These are phyloP conservation scores for Saccharomyces hybrid DNA, from an alignment of 1,139 yeast species.

Conservation along the genomic window DNA sequence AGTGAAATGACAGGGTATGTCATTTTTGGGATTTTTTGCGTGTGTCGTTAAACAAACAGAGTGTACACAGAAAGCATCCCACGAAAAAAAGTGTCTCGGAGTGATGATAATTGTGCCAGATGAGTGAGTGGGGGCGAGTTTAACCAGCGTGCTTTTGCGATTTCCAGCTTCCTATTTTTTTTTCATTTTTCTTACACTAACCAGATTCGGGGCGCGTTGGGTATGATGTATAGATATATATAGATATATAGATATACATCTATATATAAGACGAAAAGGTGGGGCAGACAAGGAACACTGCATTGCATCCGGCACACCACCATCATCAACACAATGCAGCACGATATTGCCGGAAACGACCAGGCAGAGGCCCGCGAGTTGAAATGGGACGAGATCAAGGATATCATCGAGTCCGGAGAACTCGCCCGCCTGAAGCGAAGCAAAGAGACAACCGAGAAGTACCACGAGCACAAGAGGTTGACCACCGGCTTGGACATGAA, in stretches of 20 bases:
- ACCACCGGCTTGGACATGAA: slow-evolving; percentile 12
- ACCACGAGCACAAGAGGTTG: slow-evolving; percentile 17
- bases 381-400: slow-evolving; percentile 19
- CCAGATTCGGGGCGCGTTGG: background rate
- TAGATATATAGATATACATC: background rate
- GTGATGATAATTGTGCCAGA: background rate
- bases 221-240: background rate
- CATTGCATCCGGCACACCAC: background rate
- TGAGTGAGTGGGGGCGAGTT: background rate
- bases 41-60: background rate
- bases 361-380: background rate
- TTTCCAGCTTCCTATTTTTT: background rate
- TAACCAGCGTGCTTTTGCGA: background rate
- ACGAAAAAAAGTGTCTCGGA: background rate
- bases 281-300: background rate
- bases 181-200: background rate
- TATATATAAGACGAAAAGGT: background rate
- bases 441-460: slow-evolving; percentile 14
- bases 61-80: background rate
- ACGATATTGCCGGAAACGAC: background rate
- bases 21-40: slow-evolving; percentile 7
- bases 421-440: slow-evolving; percentile 19
- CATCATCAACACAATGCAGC: background rate
- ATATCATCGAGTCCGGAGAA: slow-evolving; percentile 16
- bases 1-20: slow-evolving; percentile 33